These are phyloP conservation scores for Anthoceros angustus DNA, from an alignment of 225 moss, liverwort and hornwort genomes.

Conservation along the genomic window DNA sequence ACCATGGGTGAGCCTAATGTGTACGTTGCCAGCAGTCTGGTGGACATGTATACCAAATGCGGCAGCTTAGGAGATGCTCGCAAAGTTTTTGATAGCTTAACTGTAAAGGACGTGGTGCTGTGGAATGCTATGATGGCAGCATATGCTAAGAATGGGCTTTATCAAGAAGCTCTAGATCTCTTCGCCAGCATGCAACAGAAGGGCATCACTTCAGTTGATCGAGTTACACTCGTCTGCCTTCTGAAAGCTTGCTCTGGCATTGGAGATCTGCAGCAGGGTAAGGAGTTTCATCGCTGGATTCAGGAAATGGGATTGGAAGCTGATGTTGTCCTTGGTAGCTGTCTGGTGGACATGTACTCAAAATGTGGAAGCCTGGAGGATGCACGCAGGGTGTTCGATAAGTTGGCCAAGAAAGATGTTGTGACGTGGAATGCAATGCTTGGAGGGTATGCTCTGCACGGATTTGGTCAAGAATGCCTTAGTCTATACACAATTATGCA, in stretches of 20 bases:
- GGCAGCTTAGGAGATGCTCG: not conserved
- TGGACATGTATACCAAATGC: not conserved
- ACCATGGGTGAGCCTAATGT: too few species aligned
- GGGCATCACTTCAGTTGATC: not conserved
- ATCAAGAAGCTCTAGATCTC: not conserved
- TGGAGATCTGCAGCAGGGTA: not conserved
- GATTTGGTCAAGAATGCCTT: not conserved
- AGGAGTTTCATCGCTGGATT: not conserved
- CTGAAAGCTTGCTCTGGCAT: not conserved
- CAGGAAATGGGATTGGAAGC: not conserved
- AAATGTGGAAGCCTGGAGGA: not conserved
- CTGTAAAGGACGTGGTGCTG: not conserved
- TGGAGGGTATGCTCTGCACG: not conserved
- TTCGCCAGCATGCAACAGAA: not conserved
- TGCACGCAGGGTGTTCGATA: not conserved
- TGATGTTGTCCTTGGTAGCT: too few species aligned
- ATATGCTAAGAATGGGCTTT: not conserved
- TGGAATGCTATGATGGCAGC: not conserved
- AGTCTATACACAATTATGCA: too few species aligned
- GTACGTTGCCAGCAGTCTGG: not conserved
- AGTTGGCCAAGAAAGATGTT: not conserved
- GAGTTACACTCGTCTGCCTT: not conserved
- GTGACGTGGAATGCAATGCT: not conserved
- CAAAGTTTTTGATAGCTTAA: not conserved
- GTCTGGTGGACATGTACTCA: not conserved